Evolutionary conservation across 306 rosid species (phyloP).

Genomic region (Cucumis cinereus): DNA sequence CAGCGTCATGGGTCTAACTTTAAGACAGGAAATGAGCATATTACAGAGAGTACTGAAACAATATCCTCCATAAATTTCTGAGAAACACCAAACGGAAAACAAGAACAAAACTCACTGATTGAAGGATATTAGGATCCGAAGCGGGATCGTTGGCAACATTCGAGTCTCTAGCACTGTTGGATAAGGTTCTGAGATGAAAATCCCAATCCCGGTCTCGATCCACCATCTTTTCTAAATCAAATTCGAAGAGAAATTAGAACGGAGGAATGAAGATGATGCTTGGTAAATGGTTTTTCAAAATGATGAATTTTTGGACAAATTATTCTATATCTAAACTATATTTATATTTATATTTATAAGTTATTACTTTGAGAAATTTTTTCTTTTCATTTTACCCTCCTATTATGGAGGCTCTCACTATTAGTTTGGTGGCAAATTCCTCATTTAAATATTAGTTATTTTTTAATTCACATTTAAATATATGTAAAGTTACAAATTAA

Average conservation of each 20-base stretch:
- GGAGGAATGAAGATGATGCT: background rate
- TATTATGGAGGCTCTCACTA: too few species aligned
- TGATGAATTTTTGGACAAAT: too few species aligned
- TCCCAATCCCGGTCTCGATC: conserved; percentile 55
- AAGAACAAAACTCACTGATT: conserved; percentile 35
- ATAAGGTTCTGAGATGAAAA: conserved; percentile 58
- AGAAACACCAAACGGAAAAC: background rate
- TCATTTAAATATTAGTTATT: too few species aligned
- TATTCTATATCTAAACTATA: too few species aligned
- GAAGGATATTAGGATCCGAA: conserved; percentile 68
- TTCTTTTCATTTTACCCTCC: too few species aligned
- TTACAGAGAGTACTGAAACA: background rate
- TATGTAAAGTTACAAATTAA: too few species aligned
- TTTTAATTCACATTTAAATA: too few species aligned
- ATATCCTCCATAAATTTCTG: background rate
- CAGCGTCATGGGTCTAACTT: background rate
- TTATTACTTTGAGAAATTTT: too few species aligned
- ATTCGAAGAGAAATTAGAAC: background rate
- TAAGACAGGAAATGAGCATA: background rate
- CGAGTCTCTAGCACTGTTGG: conserved; percentile 66
- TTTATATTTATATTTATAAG: too few species aligned
- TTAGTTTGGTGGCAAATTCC: too few species aligned
- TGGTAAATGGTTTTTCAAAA: background rate
- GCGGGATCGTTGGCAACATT: conserved; percentile 67
- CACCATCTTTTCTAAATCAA: conserved; percentile 21